A percentile compares a stretch with the other conserved stretches of the same genome.
Evolutionary conservation across 495 filamentous ascomycete genomes (phyloP).

Genomic region (Filosporella fistucella): DNA sequence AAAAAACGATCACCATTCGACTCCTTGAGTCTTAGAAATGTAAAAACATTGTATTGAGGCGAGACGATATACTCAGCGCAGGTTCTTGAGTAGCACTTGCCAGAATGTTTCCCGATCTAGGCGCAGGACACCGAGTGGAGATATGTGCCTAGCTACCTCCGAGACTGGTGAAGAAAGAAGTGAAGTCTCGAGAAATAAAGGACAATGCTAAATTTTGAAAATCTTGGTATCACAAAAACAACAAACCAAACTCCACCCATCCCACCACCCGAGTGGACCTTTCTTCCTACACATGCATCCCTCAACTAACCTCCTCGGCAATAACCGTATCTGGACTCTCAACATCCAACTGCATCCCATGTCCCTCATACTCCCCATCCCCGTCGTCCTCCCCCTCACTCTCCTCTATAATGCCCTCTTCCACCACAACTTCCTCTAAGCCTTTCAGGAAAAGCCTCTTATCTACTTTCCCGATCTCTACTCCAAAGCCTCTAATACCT

Average conservation of each 20-base stretch:
- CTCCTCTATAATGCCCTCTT: conserved; percentile 7
- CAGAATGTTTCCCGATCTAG: too few species aligned
- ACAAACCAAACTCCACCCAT: not conserved
- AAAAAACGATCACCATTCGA: too few species aligned
- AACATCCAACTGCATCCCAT: conserved; percentile 22
- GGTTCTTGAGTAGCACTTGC: too few species aligned
- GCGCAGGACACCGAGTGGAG: too few species aligned
- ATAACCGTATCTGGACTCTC: conserved; percentile 22
- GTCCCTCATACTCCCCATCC: conserved; percentile 3
- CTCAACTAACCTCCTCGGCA: conserved; percentile 9
- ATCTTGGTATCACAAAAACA: too few species aligned
- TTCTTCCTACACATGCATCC: not conserved
- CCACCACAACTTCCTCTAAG: conserved; percentile 29
- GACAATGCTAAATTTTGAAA: too few species aligned
- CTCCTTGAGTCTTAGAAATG: too few species aligned
- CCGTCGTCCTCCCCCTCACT: not conserved
- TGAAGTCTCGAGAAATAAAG: too few species aligned
- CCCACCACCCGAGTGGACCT: not conserved
- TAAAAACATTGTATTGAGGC: too few species aligned
- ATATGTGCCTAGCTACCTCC: too few species aligned
- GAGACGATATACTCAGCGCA: too few species aligned
- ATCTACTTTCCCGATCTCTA: conserved; percentile 29
- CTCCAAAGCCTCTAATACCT: conserved; percentile 34
- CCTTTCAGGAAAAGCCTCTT: conserved; percentile 25
- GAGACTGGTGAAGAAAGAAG: too few species aligned